Evolutionary conservation across 192 early-diverging fungal species (phyloP).

Genomic region (Mortierella claussenii): DNA sequence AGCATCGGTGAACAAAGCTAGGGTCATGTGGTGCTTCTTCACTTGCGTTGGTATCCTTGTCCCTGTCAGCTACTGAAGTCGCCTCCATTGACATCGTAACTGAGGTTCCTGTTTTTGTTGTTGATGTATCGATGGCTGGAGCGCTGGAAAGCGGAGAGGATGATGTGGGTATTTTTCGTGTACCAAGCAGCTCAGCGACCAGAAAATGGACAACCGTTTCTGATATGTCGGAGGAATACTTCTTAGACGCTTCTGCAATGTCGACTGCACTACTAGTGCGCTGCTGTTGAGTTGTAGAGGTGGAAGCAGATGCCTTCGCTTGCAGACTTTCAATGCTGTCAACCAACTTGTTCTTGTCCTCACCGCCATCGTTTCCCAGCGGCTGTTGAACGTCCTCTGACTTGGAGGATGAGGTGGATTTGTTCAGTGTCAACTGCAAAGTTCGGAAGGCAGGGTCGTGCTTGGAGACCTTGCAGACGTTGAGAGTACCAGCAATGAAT

Average conservation of each 20-base stretch:
- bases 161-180: constrained; percentile 8
- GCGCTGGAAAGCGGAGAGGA: not conserved
- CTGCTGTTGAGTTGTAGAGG: constrained; percentile 8
- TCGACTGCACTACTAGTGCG: constrained; percentile 18
- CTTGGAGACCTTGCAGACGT: constrained; percentile 70
- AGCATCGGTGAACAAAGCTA: constrained; percentile 62
- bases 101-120: not conserved
- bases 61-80: not conserved
- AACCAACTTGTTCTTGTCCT: constrained; percentile 25
- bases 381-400: constrained; percentile 23
- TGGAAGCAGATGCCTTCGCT: not conserved
- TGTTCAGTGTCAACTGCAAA: constrained; percentile 68
- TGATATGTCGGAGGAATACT: constrained; percentile 60
- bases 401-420: constrained; percentile 8
- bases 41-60: not conserved
- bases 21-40: constrained; percentile 8
- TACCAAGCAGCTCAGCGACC: constrained; percentile 61
- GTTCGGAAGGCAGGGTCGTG: constrained; percentile 72
- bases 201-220: constrained; percentile 66
- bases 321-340: constrained; percentile 6
- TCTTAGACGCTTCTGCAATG: constrained; percentile 42
- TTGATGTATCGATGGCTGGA: not conserved
- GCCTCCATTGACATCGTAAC: not conserved
- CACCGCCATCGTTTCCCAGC: constrained; percentile 26
- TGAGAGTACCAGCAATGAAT: constrained; percentile 72